Evolutionary conservation across 1,139 yeast species (phyloP), one percentile per base, ranked within the genome.

Genomic region (Debaryomyces psychrophilus): DNA sequence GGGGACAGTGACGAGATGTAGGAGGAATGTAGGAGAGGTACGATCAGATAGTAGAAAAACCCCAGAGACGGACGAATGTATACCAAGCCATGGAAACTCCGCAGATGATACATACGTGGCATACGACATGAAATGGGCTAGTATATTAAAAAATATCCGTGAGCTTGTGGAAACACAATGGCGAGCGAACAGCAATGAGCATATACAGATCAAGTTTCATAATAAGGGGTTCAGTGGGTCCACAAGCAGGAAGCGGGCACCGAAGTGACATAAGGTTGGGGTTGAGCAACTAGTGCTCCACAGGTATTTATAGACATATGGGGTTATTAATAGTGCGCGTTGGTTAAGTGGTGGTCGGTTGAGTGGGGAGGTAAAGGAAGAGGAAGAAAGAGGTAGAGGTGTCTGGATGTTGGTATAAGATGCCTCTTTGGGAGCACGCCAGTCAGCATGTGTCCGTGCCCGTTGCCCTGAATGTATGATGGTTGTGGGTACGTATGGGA

Each of bases 91-190:
- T 26, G 9, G 28, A 26, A 26, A 26, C 28, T 26, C 28, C 28
- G 28, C 28, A 26, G 28, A 26, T 26, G 7, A 26, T 26, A 8
- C 28, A 26, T 4, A 26, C 12, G 9, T 4, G 28, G 28, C 7
- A 26, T n/a, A n/a, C n/a, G n/a, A 20, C 22, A 20, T 20, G 22
- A 20, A 33, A 33, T 11, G 20, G 8, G 8, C 7, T 18, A 33
- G 36, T 33, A 33, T 33, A 20, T 33, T 33, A 33, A 33, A 33
- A 33, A 33, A 33, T 33, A 33, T 20, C 8, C 5, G 33, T 29
- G 33, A 14, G 33, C 18, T 14, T 14, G 14, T 15, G 12, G 7
- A 7, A 20, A 33, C 7, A 33, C 36, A 33, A 33, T 33, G 14
- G 25, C 7, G 25, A 18, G n/a, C 23, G n/a, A 15, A 18, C 5